Evolutionary conservation across 768 basidiomycete genomes (phyloP).

Genomic region (Tricholoma sp.): DNA sequence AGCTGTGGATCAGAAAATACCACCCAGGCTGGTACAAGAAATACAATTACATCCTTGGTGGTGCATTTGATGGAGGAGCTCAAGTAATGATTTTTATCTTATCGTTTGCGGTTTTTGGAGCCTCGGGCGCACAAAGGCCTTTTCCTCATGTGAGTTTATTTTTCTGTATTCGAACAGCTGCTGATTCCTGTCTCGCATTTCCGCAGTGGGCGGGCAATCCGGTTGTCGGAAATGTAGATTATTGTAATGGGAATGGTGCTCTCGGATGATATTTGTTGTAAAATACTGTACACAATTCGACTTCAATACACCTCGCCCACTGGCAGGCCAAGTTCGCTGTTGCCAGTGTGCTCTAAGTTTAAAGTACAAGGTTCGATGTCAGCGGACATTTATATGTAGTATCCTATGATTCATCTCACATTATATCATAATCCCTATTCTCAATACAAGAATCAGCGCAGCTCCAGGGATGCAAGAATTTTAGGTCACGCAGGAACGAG

Average conservation of each 20-base stretch:
- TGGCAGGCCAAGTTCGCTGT: no score
- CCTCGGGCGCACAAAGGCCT: constrained; percentile 40
- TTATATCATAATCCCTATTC: no score
- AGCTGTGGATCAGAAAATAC: constrained; percentile 52
- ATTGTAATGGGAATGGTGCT: constrained; percentile 57
- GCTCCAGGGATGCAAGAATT: no score
- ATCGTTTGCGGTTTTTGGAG: constrained; percentile 63
- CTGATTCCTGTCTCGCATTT: constrained; percentile 4
- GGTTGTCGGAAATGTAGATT: constrained; percentile 45
- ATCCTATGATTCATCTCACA: no score
- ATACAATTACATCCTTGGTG: constrained; percentile 65
- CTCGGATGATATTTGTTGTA: constrained; percentile 23
- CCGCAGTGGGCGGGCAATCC: constrained; percentile 53
- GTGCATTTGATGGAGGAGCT: constrained; percentile 60
- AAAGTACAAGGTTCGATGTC: no score
- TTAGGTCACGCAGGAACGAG: no score
- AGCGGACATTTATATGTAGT: no score
- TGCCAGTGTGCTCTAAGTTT: no score
- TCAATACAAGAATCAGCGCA: no score
- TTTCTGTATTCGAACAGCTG: background rate
- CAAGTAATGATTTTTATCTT: constrained; percentile 63
- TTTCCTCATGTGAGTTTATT: constrained; percentile 39
- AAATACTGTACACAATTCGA: background rate
- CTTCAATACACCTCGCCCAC: no score
- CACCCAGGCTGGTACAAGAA: constrained; percentile 64